Conservation (phyloP, 306 rosid genomes). For the Astragalus glycyphyllos region DNA sequence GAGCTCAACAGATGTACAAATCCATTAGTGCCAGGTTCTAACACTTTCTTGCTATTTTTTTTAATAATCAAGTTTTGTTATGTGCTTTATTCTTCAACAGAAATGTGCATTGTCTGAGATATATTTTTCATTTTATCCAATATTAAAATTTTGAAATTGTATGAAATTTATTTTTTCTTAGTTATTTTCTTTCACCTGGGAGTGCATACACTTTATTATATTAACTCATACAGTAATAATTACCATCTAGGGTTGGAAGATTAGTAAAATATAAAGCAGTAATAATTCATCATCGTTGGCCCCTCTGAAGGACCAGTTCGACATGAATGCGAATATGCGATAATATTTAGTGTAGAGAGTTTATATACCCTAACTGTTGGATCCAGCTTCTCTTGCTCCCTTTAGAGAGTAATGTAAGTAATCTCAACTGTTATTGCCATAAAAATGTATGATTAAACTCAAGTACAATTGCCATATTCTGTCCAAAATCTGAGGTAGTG, state of each 20-base stretch:
- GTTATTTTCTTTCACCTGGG: constrained; percentile 29
- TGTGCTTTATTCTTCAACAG: neutral
- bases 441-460: too few relatives aligned
- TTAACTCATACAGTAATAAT: neutral
- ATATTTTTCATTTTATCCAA: constrained; percentile 4
- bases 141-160: neutral
- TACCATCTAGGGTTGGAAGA: neutral
- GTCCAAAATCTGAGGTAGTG: too few relatives aligned
- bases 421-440: too few relatives aligned
- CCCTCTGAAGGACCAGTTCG: neutral
- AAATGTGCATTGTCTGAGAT: neutral
- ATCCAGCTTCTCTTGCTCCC: too few relatives aligned
- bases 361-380: neutral
- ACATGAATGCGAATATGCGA: neutral
- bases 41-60: constrained; percentile 11
- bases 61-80: neutral
- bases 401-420: too few relatives aligned
- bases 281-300: constrained; percentile 4
- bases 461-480: too few relatives aligned
- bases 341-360: constrained; percentile 7
- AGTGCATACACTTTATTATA: neutral
- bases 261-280: constrained; percentile 8
- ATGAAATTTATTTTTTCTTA: neutral
- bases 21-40: constrained; percentile 83
- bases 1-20: constrained; percentile 98